Evolutionary conservation across 2,329 filamentous ascomycete species (phyloP), one percentile per base, ranked within the genome.

Genomic region (Colletotrichum tofieldiae): DNA sequence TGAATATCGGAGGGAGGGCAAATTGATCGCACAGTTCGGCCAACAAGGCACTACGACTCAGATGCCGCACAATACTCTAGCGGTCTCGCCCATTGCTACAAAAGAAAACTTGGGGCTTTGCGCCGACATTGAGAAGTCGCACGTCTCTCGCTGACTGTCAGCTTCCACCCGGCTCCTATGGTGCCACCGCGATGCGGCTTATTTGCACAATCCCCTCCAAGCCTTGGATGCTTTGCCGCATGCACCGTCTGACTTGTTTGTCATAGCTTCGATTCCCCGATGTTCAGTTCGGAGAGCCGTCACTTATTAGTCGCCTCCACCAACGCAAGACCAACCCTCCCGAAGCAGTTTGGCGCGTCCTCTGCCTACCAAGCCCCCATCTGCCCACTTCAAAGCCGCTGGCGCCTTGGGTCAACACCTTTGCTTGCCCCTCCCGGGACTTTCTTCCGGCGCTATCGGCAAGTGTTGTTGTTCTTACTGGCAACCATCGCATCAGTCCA

Each of bases 381-480:
- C 51, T 62, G 23, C 52, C 55, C 35, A 59, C 69, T 54, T 12
- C 2, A 59, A 20, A 41, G 52, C 45, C 47, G 56, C 39, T 35
- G 37, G 29, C 43, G 43, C 16, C 66, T 65, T 60, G 52, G 54
- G 23, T 35, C 45, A 43, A 41, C 43, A 47, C n/a, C 29, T 65
- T 67, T 47, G 5, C 55, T 41, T 45, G 43, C n/a, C 37, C 47
- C 47, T 68, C 58, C 51, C 51, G 51, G 69, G 51, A 43, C 26
- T 32, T 23, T 45, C 41, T 51, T 26, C 54, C 29, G 62, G 67
- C n/a, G 54, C 63, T 37, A 43, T 63, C 51, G 23, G 56, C 41
- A 71, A 63, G 55, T 67, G 41, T 41, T 62, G 64, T 56, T 62
- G 41, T 68, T 63, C 56, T 32, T 23, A 49, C 39, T 63, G 29